Evolutionary conservation across 805 yeast genomes (phyloP).

Genomic region (Candida glaebosa): DNA sequence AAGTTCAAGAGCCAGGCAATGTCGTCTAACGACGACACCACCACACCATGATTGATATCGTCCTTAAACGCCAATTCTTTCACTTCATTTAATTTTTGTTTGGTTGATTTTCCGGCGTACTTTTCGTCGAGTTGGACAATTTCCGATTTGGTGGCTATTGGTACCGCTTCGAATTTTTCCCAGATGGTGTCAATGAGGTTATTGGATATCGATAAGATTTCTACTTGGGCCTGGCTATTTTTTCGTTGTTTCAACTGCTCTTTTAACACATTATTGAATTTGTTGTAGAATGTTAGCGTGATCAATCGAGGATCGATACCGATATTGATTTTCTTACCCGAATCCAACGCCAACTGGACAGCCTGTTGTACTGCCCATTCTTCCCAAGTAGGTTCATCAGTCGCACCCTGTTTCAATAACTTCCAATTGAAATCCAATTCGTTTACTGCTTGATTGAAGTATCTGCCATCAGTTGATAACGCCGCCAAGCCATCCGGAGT

Average conservation of each 20-base stretch:
- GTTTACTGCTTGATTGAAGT: slow-evolving; percentile 55
- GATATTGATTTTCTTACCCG: slow-evolving; percentile 33
- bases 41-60: slow-evolving; percentile 28
- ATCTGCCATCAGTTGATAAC: slow-evolving; percentile 59
- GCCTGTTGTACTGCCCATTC: slow-evolving; percentile 56
- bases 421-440: slow-evolving; percentile 62
- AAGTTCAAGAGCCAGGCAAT: slow-evolving; percentile 76
- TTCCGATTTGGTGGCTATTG: slow-evolving; percentile 48
- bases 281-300: slow-evolving; percentile 31
- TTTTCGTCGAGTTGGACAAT: slow-evolving; percentile 49
- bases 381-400: slow-evolving; percentile 53
- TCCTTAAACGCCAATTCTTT: slow-evolving; percentile 22
- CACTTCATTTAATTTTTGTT: slow-evolving; percentile 54
- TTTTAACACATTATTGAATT: slow-evolving; percentile 28
- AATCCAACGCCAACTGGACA: slow-evolving; percentile 45
- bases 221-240: slow-evolving; percentile 31
- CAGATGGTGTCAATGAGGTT: slow-evolving; percentile 79
- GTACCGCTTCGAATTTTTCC: slow-evolving; percentile 62
- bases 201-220: slow-evolving; percentile 41
- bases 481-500: slow-evolving; percentile 55
- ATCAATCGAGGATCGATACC: slow-evolving; percentile 52
- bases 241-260: slow-evolving; percentile 17
- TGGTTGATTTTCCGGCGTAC: slow-evolving; percentile 63
- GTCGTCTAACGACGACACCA: slow-evolving; percentile 66
- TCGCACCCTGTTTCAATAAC: slow-evolving; percentile 50